Base-by-base conservation (phyloP, 805 yeast species). In the Pichia paraexigua region DNA sequence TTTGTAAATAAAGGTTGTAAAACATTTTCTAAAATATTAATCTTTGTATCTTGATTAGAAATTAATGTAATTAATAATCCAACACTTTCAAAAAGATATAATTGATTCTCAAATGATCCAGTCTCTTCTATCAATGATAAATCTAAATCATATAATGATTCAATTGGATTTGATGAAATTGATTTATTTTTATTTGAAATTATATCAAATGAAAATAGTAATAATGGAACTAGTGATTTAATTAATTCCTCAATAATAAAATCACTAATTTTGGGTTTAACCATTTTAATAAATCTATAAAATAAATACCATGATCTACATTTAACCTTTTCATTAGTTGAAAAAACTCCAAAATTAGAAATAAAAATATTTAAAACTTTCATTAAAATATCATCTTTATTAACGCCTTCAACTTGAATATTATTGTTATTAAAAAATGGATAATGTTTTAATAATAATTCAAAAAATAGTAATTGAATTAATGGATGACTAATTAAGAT, bases 241-340 rank as follows among this genome's bases (percentile, higher is more conserved):
- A 91, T 75, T 35, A 86, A 74, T 55, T 77, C 80, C 41, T 77
- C 83, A 60, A 79, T 72, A 51, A 72, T 68, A 51, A 58, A 66
- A 45, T 72, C 76, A 30, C 82, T 76, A 41, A 82, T 68, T 46
- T 77, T 70, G 39, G 90, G 89, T 62, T 82, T 85, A 2, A 92
- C 83, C 45, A 85, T 71, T 63, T 85, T 88, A 54, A 90, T 76
- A 61, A 91, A 87, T 64, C 95, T 78, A 61, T 83, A 83, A 60
- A 92, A 88, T 56, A 91, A 72, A 65, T 88, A 92, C 97, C 98
- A 94, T 42, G 95, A 77, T 65, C 97, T 82, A 51, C 80, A 74
- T 60, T 90, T 82, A 5, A 91, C 97, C 55, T 81, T 85, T 52
- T 78, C 85, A 57, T 77, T 74, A 6, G 75, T 72, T 68, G 85